Evolutionary conservation across 1,284 basidiomycete genomes (phyloP).

Genomic region (Meira miltonrushii): DNA sequence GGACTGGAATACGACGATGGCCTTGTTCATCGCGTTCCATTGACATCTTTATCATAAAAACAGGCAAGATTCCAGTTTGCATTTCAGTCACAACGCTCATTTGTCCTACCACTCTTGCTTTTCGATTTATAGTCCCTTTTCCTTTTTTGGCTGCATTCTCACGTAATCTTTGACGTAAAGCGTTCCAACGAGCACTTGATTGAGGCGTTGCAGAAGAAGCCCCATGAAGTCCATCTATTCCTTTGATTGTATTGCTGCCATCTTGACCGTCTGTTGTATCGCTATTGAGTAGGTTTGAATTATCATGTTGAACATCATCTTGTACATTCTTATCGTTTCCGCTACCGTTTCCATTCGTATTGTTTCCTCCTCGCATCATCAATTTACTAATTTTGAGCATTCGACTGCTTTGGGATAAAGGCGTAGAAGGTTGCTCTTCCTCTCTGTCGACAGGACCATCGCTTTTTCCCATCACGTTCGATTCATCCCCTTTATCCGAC

Average conservation of each 20-base stretch:
- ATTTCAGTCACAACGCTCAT: slow-evolving; percentile 18
- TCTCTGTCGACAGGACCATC: too few species aligned
- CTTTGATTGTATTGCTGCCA: not conserved
- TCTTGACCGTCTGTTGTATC: not conserved
- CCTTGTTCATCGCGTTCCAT: slow-evolving; percentile 86
- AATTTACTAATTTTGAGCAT: not conserved
- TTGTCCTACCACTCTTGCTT: slow-evolving; percentile 10
- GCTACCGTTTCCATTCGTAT: not conserved
- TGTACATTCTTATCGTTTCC: not conserved
- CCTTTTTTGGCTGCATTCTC: slow-evolving; percentile 5
- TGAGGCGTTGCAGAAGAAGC: not conserved
- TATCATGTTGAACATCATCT: too few species aligned
- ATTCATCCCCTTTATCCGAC: too few species aligned
- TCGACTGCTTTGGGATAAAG: too few species aligned
- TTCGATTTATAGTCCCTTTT: not conserved
- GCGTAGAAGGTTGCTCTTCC: too few species aligned
- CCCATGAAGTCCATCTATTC: not conserved
- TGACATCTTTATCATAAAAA: slow-evolving; percentile 66
- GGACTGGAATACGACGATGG: slow-evolving; percentile 73
- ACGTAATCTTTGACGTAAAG: slow-evolving; percentile 11
- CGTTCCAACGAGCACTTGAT: slow-evolving; percentile 7
- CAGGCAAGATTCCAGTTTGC: slow-evolving; percentile 21
- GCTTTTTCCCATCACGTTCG: too few species aligned
- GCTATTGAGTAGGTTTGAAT: too few species aligned
- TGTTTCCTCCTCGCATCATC: not conserved